These are phyloP conservation scores for Bretschneidera sinensis DNA, from an alignment of 345 rosid species.

Conservation along the genomic window DNA sequence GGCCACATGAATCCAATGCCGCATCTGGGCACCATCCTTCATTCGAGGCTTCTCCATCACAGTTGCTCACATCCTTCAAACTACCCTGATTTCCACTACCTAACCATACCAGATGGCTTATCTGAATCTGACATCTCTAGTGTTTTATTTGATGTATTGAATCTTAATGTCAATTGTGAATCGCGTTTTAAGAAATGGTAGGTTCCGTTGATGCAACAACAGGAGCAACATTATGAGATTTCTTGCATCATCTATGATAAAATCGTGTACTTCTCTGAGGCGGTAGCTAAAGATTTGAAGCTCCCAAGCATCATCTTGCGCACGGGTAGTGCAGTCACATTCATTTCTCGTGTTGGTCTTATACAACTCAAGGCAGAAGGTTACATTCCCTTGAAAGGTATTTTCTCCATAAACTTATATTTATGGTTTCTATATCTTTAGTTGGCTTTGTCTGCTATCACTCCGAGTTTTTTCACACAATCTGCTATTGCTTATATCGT, in stretches of 20 bases:
- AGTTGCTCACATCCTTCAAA: constrained; percentile 32
- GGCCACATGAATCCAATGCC: constrained; percentile 77
- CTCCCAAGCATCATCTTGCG: constrained; percentile 38
- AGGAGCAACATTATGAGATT: constrained; percentile 9
- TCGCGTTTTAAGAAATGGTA: constrained; percentile 27
- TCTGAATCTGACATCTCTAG: constrained; percentile 14
- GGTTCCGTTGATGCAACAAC: constrained; percentile 6
- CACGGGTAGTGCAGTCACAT: constrained; percentile 26
- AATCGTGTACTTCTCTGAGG: constrained; percentile 32
- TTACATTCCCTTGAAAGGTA: constrained; percentile 32
- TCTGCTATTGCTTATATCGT: too few species aligned
- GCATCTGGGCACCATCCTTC: constrained; percentile 53
- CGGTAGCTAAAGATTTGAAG: constrained; percentile 32
- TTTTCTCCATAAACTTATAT: too few species aligned
- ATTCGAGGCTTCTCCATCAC: constrained; percentile 60
- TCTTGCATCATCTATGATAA: constrained; percentile 48
- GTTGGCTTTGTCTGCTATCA: too few species aligned
- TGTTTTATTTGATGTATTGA: constrained; percentile 11
- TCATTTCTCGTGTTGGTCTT: constrained; percentile 19
- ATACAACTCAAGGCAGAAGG: constrained; percentile 21
- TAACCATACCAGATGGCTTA: constrained; percentile 33
- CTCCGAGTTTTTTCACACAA: too few species aligned
- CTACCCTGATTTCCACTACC: constrained; percentile 37
- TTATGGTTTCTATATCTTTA: too few species aligned
- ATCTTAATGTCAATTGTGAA: constrained; percentile 35